Percentiles rank a stretch among this genome's conserved stretches.
These are phyloP conservation scores for Symbiotaphrina buchneri DNA, from an alignment of 495 filamentous ascomycete species.

Conservation along the genomic window DNA sequence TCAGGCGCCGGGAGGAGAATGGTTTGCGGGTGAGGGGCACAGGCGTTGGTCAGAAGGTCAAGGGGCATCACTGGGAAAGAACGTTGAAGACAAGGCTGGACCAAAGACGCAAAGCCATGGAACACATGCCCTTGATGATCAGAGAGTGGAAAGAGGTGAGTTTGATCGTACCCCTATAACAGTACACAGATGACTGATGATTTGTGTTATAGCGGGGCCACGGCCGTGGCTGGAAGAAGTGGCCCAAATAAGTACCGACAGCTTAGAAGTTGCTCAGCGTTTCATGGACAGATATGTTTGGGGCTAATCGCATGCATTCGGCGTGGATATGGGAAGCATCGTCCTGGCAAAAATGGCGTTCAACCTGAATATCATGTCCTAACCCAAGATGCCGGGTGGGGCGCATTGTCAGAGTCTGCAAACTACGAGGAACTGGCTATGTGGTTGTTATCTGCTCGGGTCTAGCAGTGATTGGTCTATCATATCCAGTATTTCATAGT, in stretches of 20 bases:
- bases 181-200: conserved; percentile 4
- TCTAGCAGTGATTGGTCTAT: too few species aligned
- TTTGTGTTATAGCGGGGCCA: conserved; percentile 41
- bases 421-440: too few species aligned
- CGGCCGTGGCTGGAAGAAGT: conserved; percentile 78
- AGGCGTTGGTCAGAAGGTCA: conserved; percentile 76
- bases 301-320: too few species aligned
- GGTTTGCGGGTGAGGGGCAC: conserved; percentile 73
- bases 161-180: conserved; percentile 4
- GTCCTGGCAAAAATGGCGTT: too few species aligned
- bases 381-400: too few species aligned
- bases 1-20: conserved; percentile 39
- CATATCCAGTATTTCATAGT: too few species aligned
- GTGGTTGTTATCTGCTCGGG: too few species aligned
- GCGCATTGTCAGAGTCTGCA: too few species aligned
- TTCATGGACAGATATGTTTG: too few species aligned
- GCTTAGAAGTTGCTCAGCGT: too few species aligned
- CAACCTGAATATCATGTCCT: too few species aligned
- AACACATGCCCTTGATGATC: conserved; percentile 79
- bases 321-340: too few species aligned
- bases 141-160: conserved; percentile 81
- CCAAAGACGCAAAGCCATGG: conserved; percentile 73
- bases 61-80: conserved; percentile 86
- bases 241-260: conserved; percentile 37
- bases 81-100: conserved; percentile 65